These are phyloP conservation scores for Cordyceps tenuipes DNA, from an alignment of 2,329 filamentous ascomycete species.

Conservation along the genomic window DNA sequence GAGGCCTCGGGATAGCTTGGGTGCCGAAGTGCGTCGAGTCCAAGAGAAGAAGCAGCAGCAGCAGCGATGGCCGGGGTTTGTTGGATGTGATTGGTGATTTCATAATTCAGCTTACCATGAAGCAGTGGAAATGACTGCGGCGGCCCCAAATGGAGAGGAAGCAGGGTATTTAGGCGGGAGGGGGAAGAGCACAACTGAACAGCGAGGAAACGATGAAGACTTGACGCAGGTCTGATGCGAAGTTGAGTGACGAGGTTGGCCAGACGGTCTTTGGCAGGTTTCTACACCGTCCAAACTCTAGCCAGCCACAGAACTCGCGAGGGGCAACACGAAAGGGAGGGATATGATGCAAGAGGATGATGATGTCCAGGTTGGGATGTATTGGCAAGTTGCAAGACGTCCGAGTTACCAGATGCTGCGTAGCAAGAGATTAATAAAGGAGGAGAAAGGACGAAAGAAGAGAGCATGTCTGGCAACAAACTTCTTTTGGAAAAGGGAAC, in stretches of 20 bases:
- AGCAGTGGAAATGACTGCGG: neutral
- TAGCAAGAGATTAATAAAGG: neutral
- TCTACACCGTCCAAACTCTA: neutral
- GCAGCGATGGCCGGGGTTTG: neutral
- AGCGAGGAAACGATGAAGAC: neutral
- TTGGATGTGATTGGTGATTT: neutral
- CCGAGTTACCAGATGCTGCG: neutral
- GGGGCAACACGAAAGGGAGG: neutral
- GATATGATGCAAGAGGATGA: neutral
- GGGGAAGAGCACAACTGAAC: neutral
- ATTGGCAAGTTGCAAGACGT: neutral
- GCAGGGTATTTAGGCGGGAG: neutral
- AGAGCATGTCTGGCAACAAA: constrained; percentile 4
- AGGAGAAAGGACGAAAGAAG: constrained; percentile 5
- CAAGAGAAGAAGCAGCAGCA: neutral
- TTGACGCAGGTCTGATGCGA: neutral
- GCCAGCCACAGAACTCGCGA: neutral
- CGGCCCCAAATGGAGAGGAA: neutral
- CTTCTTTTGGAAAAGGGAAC: constrained; percentile 11
- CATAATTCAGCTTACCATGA: neutral
- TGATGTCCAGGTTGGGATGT: neutral
- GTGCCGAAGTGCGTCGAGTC: neutral
- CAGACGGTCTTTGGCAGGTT: neutral
- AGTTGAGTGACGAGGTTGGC: constrained; percentile 1
- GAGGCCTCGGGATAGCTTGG: neutral